Percentiles rank a stretch among this genome's conserved stretches.
Conservation (phyloP, 225 moss, liverwort and hornwort genomes). For the Thuidium tamariscinum region DNA sequence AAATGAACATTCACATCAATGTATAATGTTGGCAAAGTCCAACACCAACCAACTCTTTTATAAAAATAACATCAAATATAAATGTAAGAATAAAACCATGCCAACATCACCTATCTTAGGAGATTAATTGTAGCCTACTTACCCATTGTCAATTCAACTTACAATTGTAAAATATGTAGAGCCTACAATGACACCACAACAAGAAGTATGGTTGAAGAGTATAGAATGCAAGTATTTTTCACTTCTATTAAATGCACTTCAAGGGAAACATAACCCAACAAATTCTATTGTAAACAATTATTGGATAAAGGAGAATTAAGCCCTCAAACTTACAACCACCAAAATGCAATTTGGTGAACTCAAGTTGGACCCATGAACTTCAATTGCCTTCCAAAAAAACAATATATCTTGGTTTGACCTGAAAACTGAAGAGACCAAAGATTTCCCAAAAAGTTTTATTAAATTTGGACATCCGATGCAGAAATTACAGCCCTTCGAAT, state of each 20-base stretch:
- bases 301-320: too few relatives aligned
- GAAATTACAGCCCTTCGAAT: too few relatives aligned
- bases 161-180: not conserved
- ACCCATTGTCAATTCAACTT: not conserved
- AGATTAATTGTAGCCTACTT: not conserved
- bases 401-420: too few relatives aligned
- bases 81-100: not conserved
- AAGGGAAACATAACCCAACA: too few relatives aligned
- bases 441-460: too few relatives aligned
- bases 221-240: not conserved
- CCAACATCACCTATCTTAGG: not conserved
- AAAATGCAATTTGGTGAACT: too few relatives aligned
- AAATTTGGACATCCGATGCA: too few relatives aligned
- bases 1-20: not conserved
- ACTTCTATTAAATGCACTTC: not conserved
- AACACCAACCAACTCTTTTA: not conserved
- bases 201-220: not conserved
- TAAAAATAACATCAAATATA: not conserved
- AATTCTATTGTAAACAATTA: too few relatives aligned
- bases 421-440: too few relatives aligned
- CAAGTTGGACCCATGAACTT: too few relatives aligned
- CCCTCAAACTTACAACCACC: too few relatives aligned
- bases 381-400: too few relatives aligned
- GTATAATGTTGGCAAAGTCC: not conserved
- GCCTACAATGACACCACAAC: rapidly evolving